These are phyloP conservation scores for Oryza glaberrima DNA, from an alignment of 176 grass and related monocot species.

Conservation along the genomic window DNA sequence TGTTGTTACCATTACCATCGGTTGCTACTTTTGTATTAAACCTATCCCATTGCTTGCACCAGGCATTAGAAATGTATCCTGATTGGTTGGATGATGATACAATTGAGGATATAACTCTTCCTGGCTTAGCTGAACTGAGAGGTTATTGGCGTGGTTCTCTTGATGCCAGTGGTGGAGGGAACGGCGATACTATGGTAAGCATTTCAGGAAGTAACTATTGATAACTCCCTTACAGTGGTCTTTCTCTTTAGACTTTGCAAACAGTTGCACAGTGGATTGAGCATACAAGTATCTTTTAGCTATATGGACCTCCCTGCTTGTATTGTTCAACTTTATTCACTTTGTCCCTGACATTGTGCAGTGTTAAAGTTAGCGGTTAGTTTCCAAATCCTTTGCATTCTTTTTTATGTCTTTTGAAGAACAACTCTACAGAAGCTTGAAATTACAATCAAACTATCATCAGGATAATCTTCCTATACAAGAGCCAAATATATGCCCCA, in stretches of 20 bases:
- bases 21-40: constrained; percentile 37
- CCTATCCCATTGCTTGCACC: constrained; percentile 42
- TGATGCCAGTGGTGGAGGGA: constrained; percentile 96
- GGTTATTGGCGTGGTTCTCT: constrained; percentile 95
- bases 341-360: not conserved
- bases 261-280: not conserved
- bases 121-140: constrained; percentile 93
- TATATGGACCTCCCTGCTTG: not conserved
- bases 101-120: constrained; percentile 90
- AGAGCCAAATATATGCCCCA: constrained; percentile 18
- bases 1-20: not conserved
- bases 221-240: not conserved
- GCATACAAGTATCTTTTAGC: constrained; percentile 26
- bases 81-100: constrained; percentile 75
- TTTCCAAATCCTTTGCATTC: constrained; percentile 19
- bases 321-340: constrained; percentile 27
- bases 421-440: constrained; percentile 20
- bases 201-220: constrained; percentile 27
- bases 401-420: constrained; percentile 12
- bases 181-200: constrained; percentile 94
- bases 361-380: constrained; percentile 1
- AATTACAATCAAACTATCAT: constrained; percentile 5
- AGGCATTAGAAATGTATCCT: constrained; percentile 81
- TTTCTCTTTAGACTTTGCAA: constrained; percentile 39
- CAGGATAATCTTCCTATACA: constrained; percentile 18